phyloP scores from a whole-genome alignment of 345 rosid species.

The Rubroshorea leprosula region DNA sequence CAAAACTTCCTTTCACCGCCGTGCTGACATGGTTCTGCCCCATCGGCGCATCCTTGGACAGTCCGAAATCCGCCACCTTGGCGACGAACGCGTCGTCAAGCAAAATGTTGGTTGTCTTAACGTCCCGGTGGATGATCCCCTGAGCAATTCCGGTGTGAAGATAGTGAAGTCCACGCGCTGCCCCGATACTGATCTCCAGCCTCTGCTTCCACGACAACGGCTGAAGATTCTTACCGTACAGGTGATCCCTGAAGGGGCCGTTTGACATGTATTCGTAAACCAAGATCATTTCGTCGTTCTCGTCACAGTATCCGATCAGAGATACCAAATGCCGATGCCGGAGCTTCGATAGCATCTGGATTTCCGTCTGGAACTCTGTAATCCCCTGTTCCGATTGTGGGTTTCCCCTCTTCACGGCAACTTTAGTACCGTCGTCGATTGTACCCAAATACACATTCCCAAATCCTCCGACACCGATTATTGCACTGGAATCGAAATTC shows the following conservation, averaged over 20 bases:
- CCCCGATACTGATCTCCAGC: constrained; percentile 72
- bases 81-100: constrained; percentile 77
- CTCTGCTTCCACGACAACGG: constrained; percentile 71
- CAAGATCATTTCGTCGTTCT: constrained; percentile 70
- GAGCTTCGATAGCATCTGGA: constrained; percentile 80
- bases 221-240: constrained; percentile 62
- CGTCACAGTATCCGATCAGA: constrained; percentile 78
- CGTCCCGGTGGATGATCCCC: constrained; percentile 85
- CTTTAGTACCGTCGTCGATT: constrained; percentile 63
- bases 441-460: constrained; percentile 68
- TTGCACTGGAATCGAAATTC: constrained; percentile 50
- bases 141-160: constrained; percentile 87
- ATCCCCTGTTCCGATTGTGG: constrained; percentile 88
- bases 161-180: constrained; percentile 82
- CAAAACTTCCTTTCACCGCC: constrained; percentile 53
- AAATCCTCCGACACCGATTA: constrained; percentile 80
- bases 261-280: constrained; percentile 82
- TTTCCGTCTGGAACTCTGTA: constrained; percentile 78
- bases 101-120: constrained; percentile 72
- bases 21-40: constrained; percentile 72
- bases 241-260: constrained; percentile 72
- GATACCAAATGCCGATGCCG: constrained; percentile 85
- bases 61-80: constrained; percentile 76
- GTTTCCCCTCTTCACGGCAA: constrained; percentile 82
- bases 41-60: constrained; percentile 66